phyloP scores from a whole-genome alignment of 345 rosid genomes.

The Nasturtium officinale region DNA sequence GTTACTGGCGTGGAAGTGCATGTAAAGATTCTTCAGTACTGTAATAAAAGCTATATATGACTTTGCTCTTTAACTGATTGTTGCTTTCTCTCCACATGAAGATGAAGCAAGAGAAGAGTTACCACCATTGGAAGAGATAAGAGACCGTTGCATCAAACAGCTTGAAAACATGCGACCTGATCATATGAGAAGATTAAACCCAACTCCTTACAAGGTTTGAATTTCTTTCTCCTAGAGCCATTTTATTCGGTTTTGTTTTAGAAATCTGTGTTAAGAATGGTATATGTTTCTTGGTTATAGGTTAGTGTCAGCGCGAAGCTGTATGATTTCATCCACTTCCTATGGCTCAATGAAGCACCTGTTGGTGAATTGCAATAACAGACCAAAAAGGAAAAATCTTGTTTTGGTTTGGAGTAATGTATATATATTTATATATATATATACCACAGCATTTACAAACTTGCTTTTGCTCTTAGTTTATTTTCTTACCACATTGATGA shows the following conservation, averaged over 20 bases:
- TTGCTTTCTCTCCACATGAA: slow-evolving; percentile 25
- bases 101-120: slow-evolving; percentile 68
- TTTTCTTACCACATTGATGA: slow-evolving; percentile 1
- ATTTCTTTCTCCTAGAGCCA: neutral
- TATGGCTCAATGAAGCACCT: slow-evolving; percentile 99
- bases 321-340: slow-evolving; percentile 91
- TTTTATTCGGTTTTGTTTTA: neutral
- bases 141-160: slow-evolving; percentile 83
- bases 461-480: neutral
- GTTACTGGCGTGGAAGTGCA: slow-evolving; percentile 91
- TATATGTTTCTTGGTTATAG: slow-evolving; percentile 41
- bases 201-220: slow-evolving; percentile 90
- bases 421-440: slow-evolving; percentile 8
- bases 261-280: neutral
- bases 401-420: slow-evolving; percentile 33
- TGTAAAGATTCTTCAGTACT: slow-evolving; percentile 44
- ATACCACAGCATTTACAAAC: slow-evolving; percentile 36
- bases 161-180: slow-evolving; percentile 89
- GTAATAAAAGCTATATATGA: neutral
- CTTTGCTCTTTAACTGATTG: neutral
- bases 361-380: slow-evolving; percentile 80
- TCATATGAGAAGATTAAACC: slow-evolving; percentile 92
- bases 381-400: neutral
- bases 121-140: slow-evolving; percentile 63
- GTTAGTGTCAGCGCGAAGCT: slow-evolving; percentile 86